Evolutionary conservation across 2,329 filamentous ascomycete species (phyloP).

Genomic region (Diplocarpon mali): DNA sequence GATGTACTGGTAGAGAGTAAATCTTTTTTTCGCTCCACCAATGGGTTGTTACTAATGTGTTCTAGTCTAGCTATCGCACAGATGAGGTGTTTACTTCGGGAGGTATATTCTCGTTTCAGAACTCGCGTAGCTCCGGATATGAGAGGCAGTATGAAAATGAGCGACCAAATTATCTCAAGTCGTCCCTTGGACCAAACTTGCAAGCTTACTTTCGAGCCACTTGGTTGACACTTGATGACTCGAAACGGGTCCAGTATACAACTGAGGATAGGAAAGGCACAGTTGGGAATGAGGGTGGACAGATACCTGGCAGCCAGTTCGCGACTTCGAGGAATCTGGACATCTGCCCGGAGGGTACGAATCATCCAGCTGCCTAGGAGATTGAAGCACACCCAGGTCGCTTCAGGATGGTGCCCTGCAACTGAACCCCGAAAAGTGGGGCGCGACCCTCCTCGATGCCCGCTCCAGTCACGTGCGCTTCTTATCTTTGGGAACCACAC

Average conservation of each 20-base stretch:
- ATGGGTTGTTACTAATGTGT: not conserved
- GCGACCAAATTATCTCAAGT: conserved; percentile 57
- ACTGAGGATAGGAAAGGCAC: not conserved
- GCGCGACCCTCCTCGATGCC: too few species aligned
- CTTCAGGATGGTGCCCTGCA: too few species aligned
- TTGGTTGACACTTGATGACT: not conserved
- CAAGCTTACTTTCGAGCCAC: conserved; percentile 31
- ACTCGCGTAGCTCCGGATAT: conserved; percentile 44
- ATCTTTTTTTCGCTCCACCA: conserved; percentile 25
- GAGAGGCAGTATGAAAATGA: conserved; percentile 48
- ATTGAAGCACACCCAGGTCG: too few species aligned
- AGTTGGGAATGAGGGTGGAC: too few species aligned
- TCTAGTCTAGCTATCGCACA: conserved; percentile 49
- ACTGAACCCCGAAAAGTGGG: too few species aligned
- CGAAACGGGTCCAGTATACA: not conserved
- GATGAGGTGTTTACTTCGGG: conserved; percentile 55
- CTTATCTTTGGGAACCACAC: too few species aligned
- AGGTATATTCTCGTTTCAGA: conserved; percentile 47
- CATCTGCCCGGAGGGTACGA: too few species aligned
- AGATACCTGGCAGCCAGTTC: too few species aligned
- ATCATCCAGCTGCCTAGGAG: too few species aligned
- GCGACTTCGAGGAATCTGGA: too few species aligned
- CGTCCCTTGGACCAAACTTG: conserved; percentile 50
- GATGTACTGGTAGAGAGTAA: conserved; percentile 57
- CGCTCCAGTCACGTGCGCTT: too few species aligned